These are phyloP conservation scores for Penicillium malachiteum DNA, from an alignment of 495 filamentous ascomycete genomes.

Conservation along the genomic window DNA sequence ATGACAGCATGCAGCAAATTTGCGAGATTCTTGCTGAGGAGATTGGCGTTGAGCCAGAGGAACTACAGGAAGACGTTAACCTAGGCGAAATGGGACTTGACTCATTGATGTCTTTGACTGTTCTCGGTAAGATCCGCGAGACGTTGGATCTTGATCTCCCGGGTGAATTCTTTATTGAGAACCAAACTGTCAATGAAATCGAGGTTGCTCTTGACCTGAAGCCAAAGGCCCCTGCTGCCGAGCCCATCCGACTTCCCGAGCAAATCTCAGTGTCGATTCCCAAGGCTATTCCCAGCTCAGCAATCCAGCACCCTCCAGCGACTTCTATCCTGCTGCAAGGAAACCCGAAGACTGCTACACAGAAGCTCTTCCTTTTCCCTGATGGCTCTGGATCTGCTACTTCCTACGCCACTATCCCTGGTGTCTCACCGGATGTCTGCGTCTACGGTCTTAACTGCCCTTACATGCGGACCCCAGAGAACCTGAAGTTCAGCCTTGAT, in stretches of 20 bases:
- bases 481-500: slow-evolving; percentile 55
- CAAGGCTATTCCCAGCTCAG: slow-evolving; percentile 11
- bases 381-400: slow-evolving; percentile 55
- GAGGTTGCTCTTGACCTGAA: slow-evolving; percentile 46
- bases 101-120: slow-evolving; percentile 52
- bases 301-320: slow-evolving; percentile 38
- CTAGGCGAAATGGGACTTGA: slow-evolving; percentile 52
- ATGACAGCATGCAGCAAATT: slow-evolving; percentile 46
- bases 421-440: slow-evolving; percentile 52
- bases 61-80: slow-evolving; percentile 50
- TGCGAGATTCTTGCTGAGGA: slow-evolving; percentile 63
- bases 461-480: slow-evolving; percentile 61
- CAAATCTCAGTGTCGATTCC: slow-evolving; percentile 17
- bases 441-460: slow-evolving; percentile 66
- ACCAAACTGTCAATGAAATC: slow-evolving; percentile 55
- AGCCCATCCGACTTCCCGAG: slow-evolving; percentile 23
- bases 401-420: slow-evolving; percentile 60
- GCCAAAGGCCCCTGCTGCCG: slow-evolving; percentile 27
- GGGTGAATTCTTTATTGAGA: slow-evolving; percentile 60
- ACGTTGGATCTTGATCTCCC: slow-evolving; percentile 49
- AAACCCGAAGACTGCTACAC: slow-evolving; percentile 41
- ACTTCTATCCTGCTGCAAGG: slow-evolving; percentile 55
- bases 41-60: slow-evolving; percentile 64
- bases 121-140: slow-evolving; percentile 55
- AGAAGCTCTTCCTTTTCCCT: slow-evolving; percentile 49